Evolutionary conservation across 768 basidiomycete species (phyloP), one percentile per base, ranked within the genome.

Genomic region (Boletus subcaerulescens): DNA sequence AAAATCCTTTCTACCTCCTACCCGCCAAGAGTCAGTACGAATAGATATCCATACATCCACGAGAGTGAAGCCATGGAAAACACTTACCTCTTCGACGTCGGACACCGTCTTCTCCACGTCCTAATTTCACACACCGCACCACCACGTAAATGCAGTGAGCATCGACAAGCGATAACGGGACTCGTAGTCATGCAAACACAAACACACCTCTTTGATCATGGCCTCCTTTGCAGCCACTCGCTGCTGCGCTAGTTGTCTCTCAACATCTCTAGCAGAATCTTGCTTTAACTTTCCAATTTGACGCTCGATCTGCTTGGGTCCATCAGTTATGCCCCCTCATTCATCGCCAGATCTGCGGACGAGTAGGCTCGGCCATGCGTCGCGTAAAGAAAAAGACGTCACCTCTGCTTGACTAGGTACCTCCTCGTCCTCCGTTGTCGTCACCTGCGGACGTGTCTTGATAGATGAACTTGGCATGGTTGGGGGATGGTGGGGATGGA

Each of bases 181-280:
- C 38, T 39, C n/a, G 38, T 14, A 15, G 17, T 14, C 12, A 14
- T 13, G 38, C 15, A 14, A 7, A 36, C 17, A 9, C n/a, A 22
- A 0, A 48, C 61, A 0, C 29, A 67, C 66, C 58, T 60, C 53
- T 55, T 54, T 40, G 8, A 53, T 32, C 7, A 39, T 14, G 0
- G 2, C 33, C n/a, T 45, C 18, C 13, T 33, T 49, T 14, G 45
- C 57, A 1, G 55, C 66, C 40, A 14, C 9, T n/a, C 49, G 52
- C 17, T 67, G 66, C 13, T 59, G 52, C 38, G 46, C 48, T 15
- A 66, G 43, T 18, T 68, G 64, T 31, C 57, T 60, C 41, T 62
- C 32, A 8, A 68, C 64, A 33, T 68, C 66, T 5, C 11, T 57
- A 24, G 35, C 59, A 3, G 66, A 68, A 40, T 68, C 62, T 7